Evolutionary conservation across 169 alveolate species (phyloP).

Genomic region (Plasmodium ovale): DNA sequence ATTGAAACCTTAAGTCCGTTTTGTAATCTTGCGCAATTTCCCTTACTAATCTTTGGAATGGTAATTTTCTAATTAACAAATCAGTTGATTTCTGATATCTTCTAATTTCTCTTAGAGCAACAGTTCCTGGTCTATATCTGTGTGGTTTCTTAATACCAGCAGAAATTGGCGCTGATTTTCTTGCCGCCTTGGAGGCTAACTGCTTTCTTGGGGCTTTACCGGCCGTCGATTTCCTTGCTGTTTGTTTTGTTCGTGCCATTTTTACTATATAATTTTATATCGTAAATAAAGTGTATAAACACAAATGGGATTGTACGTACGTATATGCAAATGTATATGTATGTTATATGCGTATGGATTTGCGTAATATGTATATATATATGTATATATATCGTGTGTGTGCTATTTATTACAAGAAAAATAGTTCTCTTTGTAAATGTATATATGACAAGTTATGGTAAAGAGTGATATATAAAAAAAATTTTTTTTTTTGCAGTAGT

Average conservation of each 20-base stretch:
- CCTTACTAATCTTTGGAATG: constrained; percentile 98
- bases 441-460: constrained; percentile 36
- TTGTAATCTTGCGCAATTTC: constrained; percentile 98
- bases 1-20: constrained; percentile 98
- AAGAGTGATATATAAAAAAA: constrained; percentile 7
- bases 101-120: constrained; percentile 98
- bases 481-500: constrained; percentile 21
- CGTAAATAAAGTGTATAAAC: not conserved
- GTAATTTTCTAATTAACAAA: constrained; percentile 97
- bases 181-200: constrained; percentile 96
- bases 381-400: constrained; percentile 4
- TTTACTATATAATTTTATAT: constrained; percentile 11
- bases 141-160: constrained; percentile 96
- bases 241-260: constrained; percentile 98
- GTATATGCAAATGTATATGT: too few species aligned
- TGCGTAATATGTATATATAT: not conserved
- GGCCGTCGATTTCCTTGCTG: constrained; percentile 97
- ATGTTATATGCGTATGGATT: too few species aligned
- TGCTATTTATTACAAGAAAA: constrained; percentile 9
- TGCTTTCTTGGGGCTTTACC: constrained; percentile 98
- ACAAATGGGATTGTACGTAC: too few species aligned
- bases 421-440: constrained; percentile 1
- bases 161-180: constrained; percentile 94
- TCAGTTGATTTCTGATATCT: constrained; percentile 98
- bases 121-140: constrained; percentile 99